Percentiles rank a stretch among this genome's conserved stretches.
Evolutionary conservation across 2,329 filamentous ascomycete genomes (phyloP).

Genomic region (Aspergillus fumigatus): DNA sequence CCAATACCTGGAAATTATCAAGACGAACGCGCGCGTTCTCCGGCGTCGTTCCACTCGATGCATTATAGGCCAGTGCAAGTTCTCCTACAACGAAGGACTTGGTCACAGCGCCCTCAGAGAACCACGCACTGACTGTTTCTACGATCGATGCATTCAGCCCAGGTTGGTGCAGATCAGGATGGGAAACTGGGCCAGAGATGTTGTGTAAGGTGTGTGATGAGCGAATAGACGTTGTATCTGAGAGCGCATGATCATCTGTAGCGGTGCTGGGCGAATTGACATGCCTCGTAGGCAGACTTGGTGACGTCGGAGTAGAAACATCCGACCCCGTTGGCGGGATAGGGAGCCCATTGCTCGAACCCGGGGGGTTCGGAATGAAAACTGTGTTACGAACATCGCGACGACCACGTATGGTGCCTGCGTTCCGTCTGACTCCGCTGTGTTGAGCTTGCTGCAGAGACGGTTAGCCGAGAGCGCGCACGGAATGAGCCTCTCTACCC

Average conservation of each 20-base stretch:
- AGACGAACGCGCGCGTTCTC: conserved; percentile 67
- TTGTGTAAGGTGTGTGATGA: conserved; percentile 76
- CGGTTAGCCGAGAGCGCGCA: conserved; percentile 15
- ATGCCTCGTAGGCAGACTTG: conserved; percentile 31
- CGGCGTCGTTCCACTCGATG: conserved; percentile 28
- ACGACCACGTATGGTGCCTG: conserved; percentile 77
- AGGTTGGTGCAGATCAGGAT: conserved; percentile 73
- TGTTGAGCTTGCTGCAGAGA: conserved; percentile 40
- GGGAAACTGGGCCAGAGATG: conserved; percentile 64
- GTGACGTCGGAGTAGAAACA: conserved; percentile 30
- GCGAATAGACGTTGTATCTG: conserved; percentile 86
- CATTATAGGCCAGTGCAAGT: conserved; percentile 79
- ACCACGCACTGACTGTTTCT: conserved; percentile 82
- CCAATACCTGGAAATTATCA: conserved; percentile 81
- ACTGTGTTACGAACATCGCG: conserved; percentile 90
- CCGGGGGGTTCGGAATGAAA: conserved; percentile 58
- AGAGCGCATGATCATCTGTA: conserved; percentile 63
- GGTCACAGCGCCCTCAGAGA: conserved; percentile 68
- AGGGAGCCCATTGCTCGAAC: conserved; percentile 33
- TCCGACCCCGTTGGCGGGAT: conserved; percentile 23
- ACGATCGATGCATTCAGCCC: conserved; percentile 86
- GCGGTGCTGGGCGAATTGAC: conserved; percentile 49
- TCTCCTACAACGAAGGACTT: conserved; percentile 77
- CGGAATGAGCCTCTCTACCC: not conserved
- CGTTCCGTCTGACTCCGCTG: conserved; percentile 58